Percentiles rank a stretch among this genome's conserved stretches.
phyloP scores from a whole-genome alignment of 305 asterid genomes.

The Ilex paraguariensis region DNA sequence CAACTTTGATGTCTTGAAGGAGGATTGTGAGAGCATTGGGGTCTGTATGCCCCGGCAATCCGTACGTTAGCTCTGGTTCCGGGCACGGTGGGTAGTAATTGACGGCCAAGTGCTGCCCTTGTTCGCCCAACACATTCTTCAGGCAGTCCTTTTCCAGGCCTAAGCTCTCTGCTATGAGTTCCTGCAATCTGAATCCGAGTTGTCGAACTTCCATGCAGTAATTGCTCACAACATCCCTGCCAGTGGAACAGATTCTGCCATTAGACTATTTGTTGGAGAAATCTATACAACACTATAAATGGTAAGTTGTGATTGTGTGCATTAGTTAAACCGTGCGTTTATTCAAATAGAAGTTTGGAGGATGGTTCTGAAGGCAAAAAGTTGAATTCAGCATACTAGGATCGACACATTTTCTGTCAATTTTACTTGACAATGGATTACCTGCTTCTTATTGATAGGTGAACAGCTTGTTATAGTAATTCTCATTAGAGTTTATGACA shows the following conservation, averaged over 20 bases:
- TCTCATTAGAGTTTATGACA: too few relatives aligned
- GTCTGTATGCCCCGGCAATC: slow-evolving; percentile 60
- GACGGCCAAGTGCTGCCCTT: slow-evolving; percentile 56
- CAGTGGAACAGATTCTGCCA: neutral
- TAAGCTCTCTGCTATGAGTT: neutral
- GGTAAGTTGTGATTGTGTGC: too few relatives aligned
- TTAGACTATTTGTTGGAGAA: too few relatives aligned
- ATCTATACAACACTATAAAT: too few relatives aligned
- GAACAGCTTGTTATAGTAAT: too few relatives aligned
- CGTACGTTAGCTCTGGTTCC: slow-evolving; percentile 54
- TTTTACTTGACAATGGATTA: too few relatives aligned
- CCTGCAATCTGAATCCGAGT: neutral
- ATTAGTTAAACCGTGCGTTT: too few relatives aligned
- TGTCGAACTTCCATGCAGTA: neutral
- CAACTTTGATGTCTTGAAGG: slow-evolving; percentile 34
- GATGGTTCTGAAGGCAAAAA: too few relatives aligned
- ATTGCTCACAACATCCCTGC: neutral
- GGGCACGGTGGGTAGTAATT: slow-evolving; percentile 58
- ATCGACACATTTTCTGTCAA: too few relatives aligned
- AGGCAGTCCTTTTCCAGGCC: slow-evolving; percentile 43
- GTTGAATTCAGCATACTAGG: too few relatives aligned
- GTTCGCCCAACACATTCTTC: slow-evolving; percentile 28
- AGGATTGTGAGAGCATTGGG: slow-evolving; percentile 57
- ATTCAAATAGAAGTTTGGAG: too few relatives aligned
- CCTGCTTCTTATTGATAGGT: too few relatives aligned